These are phyloP conservation scores for Paecilomyces sp. DNA, from an alignment of 2,329 filamentous ascomycete species.

Conservation along the genomic window DNA sequence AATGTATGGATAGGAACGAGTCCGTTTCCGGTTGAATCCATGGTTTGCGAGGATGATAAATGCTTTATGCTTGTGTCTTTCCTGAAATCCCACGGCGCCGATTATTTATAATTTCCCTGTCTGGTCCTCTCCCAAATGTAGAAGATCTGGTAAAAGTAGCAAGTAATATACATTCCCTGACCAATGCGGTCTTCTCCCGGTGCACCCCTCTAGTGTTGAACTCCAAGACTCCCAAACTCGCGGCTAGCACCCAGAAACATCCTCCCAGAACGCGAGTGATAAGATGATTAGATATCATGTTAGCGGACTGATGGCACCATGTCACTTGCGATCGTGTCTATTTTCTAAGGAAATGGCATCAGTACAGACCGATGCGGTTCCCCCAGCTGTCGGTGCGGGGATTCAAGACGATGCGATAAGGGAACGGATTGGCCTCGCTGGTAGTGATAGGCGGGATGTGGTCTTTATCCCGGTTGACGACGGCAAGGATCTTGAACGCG, in stretches of 20 bases:
- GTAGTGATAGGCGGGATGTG: slow-evolving; percentile 97
- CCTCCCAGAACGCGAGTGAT: not conserved
- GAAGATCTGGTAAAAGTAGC: not conserved
- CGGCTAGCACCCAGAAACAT: not conserved
- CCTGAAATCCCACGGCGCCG: not conserved
- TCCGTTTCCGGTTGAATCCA: not conserved
- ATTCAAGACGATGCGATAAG: slow-evolving; percentile 86
- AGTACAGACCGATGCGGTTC: slow-evolving; percentile 70
- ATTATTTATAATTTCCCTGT: not conserved
- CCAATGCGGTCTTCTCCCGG: not conserved
- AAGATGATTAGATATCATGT: not conserved
- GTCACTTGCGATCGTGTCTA: not conserved
- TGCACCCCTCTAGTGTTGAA: not conserved
- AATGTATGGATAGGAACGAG: not conserved
- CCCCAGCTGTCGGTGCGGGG: slow-evolving; percentile 75
- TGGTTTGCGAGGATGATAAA: not conserved
- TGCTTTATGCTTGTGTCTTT: not conserved
- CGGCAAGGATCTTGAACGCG: slow-evolving; percentile 80
- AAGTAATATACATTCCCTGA: not conserved
- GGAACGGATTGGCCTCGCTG: slow-evolving; percentile 85
- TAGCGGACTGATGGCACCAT: not conserved
- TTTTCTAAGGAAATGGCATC: slow-evolving; percentile 4
- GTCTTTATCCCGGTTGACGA: slow-evolving; percentile 82
- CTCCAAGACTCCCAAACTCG: not conserved
- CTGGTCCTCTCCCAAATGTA: not conserved